These are phyloP conservation scores for Zygoascus hellenicus DNA, from an alignment of 1,139 yeast genomes.

Conservation along the genomic window DNA sequence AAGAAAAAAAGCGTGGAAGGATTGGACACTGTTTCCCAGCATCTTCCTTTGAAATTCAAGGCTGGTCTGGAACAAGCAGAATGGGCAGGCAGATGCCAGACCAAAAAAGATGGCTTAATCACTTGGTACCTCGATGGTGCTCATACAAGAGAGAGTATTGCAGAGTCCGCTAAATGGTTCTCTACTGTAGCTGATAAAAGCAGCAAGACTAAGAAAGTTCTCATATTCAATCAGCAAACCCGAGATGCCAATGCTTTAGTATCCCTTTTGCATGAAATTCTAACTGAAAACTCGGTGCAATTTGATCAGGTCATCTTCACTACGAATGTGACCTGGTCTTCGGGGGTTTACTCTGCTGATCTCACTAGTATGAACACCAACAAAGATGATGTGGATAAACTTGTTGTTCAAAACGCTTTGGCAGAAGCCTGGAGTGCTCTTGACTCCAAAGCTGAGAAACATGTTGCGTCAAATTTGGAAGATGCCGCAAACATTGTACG, in stretches of 20 bases:
- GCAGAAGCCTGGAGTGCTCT: slow-evolving; percentile 63
- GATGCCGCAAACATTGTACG: slow-evolving; percentile 55
- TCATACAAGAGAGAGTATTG: slow-evolving; percentile 82
- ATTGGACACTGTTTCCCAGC: slow-evolving; percentile 30
- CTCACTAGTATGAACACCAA: slow-evolving; percentile 80
- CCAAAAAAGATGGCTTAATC: slow-evolving; percentile 45
- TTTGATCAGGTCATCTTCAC: slow-evolving; percentile 81
- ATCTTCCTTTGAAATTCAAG: slow-evolving; percentile 52
- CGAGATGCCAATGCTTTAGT: slow-evolving; percentile 73
- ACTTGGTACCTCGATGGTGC: slow-evolving; percentile 94
- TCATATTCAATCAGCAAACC: slow-evolving; percentile 90
- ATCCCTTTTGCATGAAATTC: slow-evolving; percentile 44
- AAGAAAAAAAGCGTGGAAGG: slow-evolving; percentile 38
- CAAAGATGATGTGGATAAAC: slow-evolving; percentile 64
- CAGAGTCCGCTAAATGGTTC: slow-evolving; percentile 80
- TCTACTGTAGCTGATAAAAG: slow-evolving; percentile 33
- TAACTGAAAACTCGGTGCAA: slow-evolving; percentile 29
- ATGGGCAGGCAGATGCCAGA: slow-evolving; percentile 97
- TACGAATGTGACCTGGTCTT: slow-evolving; percentile 87
- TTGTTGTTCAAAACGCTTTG: slow-evolving; percentile 74
- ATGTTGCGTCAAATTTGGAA: slow-evolving; percentile 70
- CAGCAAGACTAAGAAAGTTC: slow-evolving; percentile 32
- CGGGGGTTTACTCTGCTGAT: slow-evolving; percentile 76
- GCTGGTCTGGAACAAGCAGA: slow-evolving; percentile 61
- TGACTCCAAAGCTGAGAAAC: slow-evolving; percentile 40